phyloP scores from a whole-genome alignment of 495 filamentous ascomycete genomes.

The Evernia prunastri region DNA sequence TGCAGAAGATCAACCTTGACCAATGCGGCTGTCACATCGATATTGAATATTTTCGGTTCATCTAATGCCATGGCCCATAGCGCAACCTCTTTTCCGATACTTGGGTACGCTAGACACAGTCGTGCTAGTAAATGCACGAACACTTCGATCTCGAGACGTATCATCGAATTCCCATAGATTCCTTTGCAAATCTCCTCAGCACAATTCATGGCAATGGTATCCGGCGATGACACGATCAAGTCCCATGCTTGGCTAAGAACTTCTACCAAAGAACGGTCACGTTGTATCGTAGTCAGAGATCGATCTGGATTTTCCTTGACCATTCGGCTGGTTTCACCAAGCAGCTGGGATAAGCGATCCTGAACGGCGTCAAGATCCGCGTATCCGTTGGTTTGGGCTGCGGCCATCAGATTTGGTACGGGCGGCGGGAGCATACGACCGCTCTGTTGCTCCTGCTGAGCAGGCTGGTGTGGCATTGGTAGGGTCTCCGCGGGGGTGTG shows the following conservation, averaged over 20 bases:
- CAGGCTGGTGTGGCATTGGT: constrained; percentile 61
- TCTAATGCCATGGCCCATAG: constrained; percentile 63
- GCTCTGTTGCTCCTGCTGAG: constrained; percentile 48
- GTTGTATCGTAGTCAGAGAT: constrained; percentile 60
- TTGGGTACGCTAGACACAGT: constrained; percentile 68
- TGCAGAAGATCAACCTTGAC: constrained; percentile 70
- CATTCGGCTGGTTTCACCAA: constrained; percentile 63
- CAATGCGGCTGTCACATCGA: constrained; percentile 67
- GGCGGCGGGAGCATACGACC: constrained; percentile 42
- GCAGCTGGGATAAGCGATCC: constrained; percentile 59
- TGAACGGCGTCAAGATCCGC: constrained; percentile 55
- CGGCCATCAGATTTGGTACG: constrained; percentile 37
- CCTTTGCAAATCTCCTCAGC: constrained; percentile 64
- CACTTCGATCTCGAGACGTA: constrained; percentile 68
- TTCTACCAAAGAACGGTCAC: constrained; percentile 57
- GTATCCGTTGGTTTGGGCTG: constrained; percentile 57
- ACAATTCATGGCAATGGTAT: constrained; percentile 59
- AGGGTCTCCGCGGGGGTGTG: constrained; percentile 77
- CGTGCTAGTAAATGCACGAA: constrained; percentile 74
- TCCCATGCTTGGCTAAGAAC: constrained; percentile 51
- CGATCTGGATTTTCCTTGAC: constrained; percentile 61
- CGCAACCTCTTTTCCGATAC: constrained; percentile 67
- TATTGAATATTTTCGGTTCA: constrained; percentile 70
- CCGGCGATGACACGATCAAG: constrained; percentile 45
- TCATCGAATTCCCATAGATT: constrained; percentile 55